Conservation (phyloP, 495 filamentous ascomycete genomes). For the Monascus purpureus region DNA sequence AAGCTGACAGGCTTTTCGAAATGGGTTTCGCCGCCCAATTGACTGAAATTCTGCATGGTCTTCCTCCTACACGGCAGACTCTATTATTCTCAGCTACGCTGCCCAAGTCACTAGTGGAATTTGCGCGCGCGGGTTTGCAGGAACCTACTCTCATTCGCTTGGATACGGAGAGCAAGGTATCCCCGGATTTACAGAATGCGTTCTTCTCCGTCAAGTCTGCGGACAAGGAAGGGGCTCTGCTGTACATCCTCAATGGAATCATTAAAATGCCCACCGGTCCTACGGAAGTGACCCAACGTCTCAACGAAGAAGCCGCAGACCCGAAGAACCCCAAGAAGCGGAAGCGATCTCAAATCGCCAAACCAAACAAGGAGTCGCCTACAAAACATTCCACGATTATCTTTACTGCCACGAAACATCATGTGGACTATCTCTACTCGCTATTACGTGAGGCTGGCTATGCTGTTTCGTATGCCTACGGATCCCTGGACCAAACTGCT, state of each 20-base stretch:
- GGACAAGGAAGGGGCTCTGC: slow-evolving; percentile 84
- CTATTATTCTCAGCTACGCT: slow-evolving; percentile 90
- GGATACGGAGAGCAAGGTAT: slow-evolving; percentile 90
- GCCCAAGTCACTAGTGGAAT: slow-evolving; percentile 86
- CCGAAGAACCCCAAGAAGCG: slow-evolving; percentile 46
- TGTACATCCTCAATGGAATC: slow-evolving; percentile 78
- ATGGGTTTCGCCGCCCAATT: slow-evolving; percentile 94
- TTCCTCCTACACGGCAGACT: slow-evolving; percentile 75
- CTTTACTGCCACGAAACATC: slow-evolving; percentile 90
- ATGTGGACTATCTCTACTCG: slow-evolving; percentile 83
- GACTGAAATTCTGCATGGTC: slow-evolving; percentile 78
- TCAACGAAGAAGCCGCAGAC: slow-evolving; percentile 28
- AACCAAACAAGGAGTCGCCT: slow-evolving; percentile 22
- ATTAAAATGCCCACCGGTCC: slow-evolving; percentile 82
- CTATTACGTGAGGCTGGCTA: slow-evolving; percentile 65
- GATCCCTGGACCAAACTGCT: slow-evolving; percentile 83
- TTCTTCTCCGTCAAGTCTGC: slow-evolving; percentile 86
- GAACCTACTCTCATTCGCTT: slow-evolving; percentile 78
- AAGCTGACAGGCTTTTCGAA: slow-evolving; percentile 92
- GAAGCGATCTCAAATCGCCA: slow-evolving; percentile 40
- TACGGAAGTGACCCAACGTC: slow-evolving; percentile 36
- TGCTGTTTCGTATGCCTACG: slow-evolving; percentile 83
- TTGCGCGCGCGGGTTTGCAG: slow-evolving; percentile 81
- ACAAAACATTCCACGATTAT: slow-evolving; percentile 74
- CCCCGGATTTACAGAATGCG: slow-evolving; percentile 80